Evolutionary conservation across 2,329 filamentous ascomycete genomes (phyloP).

Genomic region (Clarireedia monteithiana): DNA sequence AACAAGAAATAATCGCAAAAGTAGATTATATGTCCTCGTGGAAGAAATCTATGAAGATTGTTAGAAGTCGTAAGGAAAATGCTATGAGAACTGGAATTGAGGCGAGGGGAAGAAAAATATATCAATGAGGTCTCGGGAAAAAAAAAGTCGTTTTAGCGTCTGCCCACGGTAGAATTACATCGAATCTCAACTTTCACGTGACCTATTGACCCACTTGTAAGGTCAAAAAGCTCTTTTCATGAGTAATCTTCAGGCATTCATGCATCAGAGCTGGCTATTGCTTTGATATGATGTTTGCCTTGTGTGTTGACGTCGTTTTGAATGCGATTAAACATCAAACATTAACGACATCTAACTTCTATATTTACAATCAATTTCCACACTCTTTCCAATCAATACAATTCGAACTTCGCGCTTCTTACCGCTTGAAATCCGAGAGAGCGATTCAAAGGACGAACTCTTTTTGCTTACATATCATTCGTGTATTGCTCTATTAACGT

Average conservation of each 20-base stretch:
- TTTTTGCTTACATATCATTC: too few species aligned
- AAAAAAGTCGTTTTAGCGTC: conserved; percentile 9
- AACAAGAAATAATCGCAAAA: conserved; percentile 13
- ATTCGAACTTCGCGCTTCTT: neutral
- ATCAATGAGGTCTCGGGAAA: conserved; percentile 2
- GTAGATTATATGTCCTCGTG: conserved; percentile 8
- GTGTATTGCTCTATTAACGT: neutral
- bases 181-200: conserved; percentile 1
- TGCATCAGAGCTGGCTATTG: neutral
- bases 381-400: too few species aligned
- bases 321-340: neutral
- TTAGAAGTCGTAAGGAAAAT: neutral
- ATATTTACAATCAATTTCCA: too few species aligned
- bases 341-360: too few species aligned
- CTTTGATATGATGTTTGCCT: neutral
- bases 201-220: neutral
- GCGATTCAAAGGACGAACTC: too few species aligned
- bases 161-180: conserved; percentile 5
- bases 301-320: neutral
- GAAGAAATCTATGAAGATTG: conserved; percentile 9
- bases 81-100: neutral
- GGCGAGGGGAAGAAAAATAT: conserved; percentile 7
- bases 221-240: neutral
- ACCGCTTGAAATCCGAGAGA: neutral
- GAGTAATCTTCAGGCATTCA: neutral